phyloP scores from a whole-genome alignment of 176 grass and related monocot species.

The Poa pratensis region DNA sequence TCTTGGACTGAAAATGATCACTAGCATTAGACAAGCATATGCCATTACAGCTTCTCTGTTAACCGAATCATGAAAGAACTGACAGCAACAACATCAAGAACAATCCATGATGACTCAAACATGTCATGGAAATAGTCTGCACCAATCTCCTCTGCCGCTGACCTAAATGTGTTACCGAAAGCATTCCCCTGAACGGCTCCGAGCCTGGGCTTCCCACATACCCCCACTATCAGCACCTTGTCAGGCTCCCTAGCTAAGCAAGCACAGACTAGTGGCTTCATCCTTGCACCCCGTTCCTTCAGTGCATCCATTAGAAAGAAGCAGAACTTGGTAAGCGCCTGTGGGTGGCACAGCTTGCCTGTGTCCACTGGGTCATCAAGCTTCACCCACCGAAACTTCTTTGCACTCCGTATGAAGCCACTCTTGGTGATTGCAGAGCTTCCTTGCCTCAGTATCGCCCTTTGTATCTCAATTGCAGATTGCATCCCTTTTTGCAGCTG shows the following conservation, averaged over 20 bases:
- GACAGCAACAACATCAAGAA: slow-evolving; percentile 68
- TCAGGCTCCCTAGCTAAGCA: slow-evolving; percentile 66
- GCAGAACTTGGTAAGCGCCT: slow-evolving; percentile 86
- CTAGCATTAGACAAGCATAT: background rate
- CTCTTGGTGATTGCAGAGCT: slow-evolving; percentile 86
- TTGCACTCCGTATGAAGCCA: slow-evolving; percentile 74
- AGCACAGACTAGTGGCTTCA: slow-evolving; percentile 80
- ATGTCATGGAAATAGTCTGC: slow-evolving; percentile 79
- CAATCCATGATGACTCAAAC: slow-evolving; percentile 92
- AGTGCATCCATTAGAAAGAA: slow-evolving; percentile 88
- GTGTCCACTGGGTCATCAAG: slow-evolving; percentile 85
- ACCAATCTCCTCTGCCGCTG: slow-evolving; percentile 66
- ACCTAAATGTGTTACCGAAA: slow-evolving; percentile 74
- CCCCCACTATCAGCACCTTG: slow-evolving; percentile 74
- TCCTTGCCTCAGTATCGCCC: slow-evolving; percentile 81
- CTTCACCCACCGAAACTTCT: slow-evolving; percentile 90
- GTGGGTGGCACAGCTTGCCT: slow-evolving; percentile 63
- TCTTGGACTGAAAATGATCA: slow-evolving; percentile 37
- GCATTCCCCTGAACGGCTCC: slow-evolving; percentile 81
- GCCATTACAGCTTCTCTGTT: slow-evolving; percentile 78
- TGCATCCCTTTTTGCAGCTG: slow-evolving; percentile 82
- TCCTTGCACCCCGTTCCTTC: slow-evolving; percentile 81
- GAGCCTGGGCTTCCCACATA: slow-evolving; percentile 78
- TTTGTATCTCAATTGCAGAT: slow-evolving; percentile 80
- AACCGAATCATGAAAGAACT: slow-evolving; percentile 90